These are phyloP conservation scores for Cystobasidium ongulense DNA, from an alignment of 768 basidiomycete species.

Conservation along the genomic window DNA sequence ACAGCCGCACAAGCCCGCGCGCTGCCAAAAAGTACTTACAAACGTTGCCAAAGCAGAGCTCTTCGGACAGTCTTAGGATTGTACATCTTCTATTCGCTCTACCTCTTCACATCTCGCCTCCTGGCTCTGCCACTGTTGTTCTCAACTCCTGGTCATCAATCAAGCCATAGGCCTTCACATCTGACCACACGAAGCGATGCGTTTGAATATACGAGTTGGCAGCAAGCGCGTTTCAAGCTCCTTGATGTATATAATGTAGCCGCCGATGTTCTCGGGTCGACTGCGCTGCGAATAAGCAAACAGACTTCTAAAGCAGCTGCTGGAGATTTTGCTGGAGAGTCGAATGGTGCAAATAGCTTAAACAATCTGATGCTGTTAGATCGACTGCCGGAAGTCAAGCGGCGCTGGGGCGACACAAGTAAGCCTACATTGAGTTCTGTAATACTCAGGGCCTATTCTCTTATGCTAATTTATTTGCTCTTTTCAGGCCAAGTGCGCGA, in stretches of 20 bases:
- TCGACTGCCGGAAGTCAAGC: background rate
- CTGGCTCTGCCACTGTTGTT: background rate
- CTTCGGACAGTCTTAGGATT: background rate
- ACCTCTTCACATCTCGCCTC: background rate
- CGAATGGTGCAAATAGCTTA: background rate
- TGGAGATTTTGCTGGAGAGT: conserved; percentile 6
- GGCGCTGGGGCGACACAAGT: background rate
- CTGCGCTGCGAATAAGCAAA: background rate
- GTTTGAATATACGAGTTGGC: background rate
- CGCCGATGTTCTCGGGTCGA: background rate
- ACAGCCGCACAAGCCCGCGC: background rate
- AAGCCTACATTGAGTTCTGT: background rate
- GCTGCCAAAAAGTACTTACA: background rate
- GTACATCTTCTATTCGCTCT: background rate
- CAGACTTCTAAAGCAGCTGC: background rate
- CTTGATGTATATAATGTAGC: background rate
- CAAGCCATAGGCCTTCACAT: background rate
- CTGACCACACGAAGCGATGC: background rate
- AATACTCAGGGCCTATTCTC: background rate
- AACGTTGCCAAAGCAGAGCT: background rate
- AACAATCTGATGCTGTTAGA: conserved; percentile 5
- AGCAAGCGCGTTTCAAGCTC: conserved; percentile 2
- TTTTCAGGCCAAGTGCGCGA: background rate
- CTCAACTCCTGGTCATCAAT: background rate
- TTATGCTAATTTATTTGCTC: background rate